Evolutionary conservation across 371 early-diverging fungal genomes (phyloP), one percentile per base, ranked within the genome.

Genomic region (Lichtheimia hyalospora): DNA sequence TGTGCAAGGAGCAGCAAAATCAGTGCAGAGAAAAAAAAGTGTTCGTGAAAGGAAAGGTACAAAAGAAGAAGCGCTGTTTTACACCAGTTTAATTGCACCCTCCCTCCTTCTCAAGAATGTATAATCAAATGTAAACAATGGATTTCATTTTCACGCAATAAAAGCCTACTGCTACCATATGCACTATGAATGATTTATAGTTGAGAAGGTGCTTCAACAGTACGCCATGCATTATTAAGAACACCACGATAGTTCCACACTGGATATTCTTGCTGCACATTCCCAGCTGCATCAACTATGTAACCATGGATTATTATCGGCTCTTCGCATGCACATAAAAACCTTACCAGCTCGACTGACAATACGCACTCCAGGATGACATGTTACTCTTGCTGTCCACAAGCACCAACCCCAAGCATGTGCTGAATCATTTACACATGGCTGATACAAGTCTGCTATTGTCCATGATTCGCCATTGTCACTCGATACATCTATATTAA

Each of bases 221-320:
- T 60, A 24, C 60, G 52, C 81, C 88, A 91, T 2, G 88, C 70
- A 64, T 92, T 93, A 70, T 92, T 90, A 88, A 92, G 89, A 27
- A 92, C 92, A 5, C 92, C 92, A 49, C 92, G 78, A 58, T 89
- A 89, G 68, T 93, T 92, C 94, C 94, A 94, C 16, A 89, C 84
- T 0, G 89, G 87, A 6, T 77, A 69, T 58, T 84, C 83, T 34
- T 93, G 94, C 66, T 94, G 94, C 7, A 86, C 86, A 64, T 92
- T 92, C 43, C 88, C 88, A 41, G 84, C 73, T 14, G 85, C 77
- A 64, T 93, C 92, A 74, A 82, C 86, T 55, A 55, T 5, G 40
- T 16, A 46, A 7, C 7, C 46, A 46, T 16, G 21, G n/a, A 4
- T 21, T n/a, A n/a, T 5, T 7, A 10, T 46, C 46, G 16, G 46